Base-by-base conservation (phyloP, 148 eudicot species). In the Linanthus parryae region DNA sequence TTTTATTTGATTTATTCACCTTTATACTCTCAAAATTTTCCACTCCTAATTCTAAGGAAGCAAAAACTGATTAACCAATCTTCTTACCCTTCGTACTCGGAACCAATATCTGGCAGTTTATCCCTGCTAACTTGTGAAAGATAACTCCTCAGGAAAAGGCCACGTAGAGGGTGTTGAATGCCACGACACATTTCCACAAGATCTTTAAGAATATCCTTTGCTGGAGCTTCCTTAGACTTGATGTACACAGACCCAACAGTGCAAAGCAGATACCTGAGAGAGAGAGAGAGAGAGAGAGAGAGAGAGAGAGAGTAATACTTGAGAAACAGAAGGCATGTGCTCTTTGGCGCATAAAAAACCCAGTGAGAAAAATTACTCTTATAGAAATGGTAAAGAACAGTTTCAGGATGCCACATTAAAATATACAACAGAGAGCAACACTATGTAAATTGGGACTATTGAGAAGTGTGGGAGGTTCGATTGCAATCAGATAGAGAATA, bases 121-220 rank as follows among this genome's bases (percentile, higher is more conserved):
- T 92, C 98, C 77, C 64, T 81, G 50, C 96, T 92, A 64, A 92
- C 73, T 84, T 92, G 98, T 31, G 94, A 87, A 54, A 92, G 85
- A 54, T 92, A 92, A 68, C 96, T 92, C 81, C 98, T 84, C 44
- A 92, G 55, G 64, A 92, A 92, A 50, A 92, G 94, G 43, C 98
- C 98, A 61, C 98, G 87, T 48, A 92, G 25, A 67, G 98, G 98
- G 73, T 92, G 94, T 65, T 92, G 98, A 45, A 92, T 77, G 27
- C 98, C 98, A 55, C 98, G 98, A 57, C 98, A 92, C 98, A 92
- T 77, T 73, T 92, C 98, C 17, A 92, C 96, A 50, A 92, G 85
- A 82, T 92, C 98, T 60, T 92, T 92, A 16, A 92, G 85, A 24
- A 92, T 75, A 75, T 83, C 98, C 72, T 87, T 92, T 3, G 98